Base-by-base conservation (phyloP, 352 stramenopile genomes). In the Pythium graminicola region DNA sequence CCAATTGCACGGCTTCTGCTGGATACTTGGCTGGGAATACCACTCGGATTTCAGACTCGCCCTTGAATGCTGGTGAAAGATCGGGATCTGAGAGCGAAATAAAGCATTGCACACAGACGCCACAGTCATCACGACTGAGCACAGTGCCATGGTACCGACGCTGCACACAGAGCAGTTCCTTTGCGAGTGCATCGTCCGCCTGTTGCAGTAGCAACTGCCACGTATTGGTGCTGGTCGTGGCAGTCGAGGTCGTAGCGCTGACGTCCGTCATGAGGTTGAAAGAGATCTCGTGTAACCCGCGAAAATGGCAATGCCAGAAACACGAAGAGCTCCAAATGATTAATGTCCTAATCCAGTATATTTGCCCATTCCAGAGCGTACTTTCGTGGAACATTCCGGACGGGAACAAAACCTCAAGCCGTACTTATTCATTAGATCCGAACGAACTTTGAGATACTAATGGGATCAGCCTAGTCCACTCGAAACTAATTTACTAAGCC, bases 121-220 rank as follows among this genome's bases (percentile, higher is more conserved):
- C 35, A 23, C 14, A 16, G 28, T 26, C 27, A 29, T 44, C 36
- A 20, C 32, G 26, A 2, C 47, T 24, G 27, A 66, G 36, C 19
- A 68, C 49, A 28, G 76, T 57, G 26, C 75, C 54, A 40, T 87
- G 65, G 59, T 90, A 88, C 39, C 75, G 75, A 4, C 77, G 71
- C 62, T 86, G 63, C 13, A 90, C 54, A 16, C 73, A 72, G 61
- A 85, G 69, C 62, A 77, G 84, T 49, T 90, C 80, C 53, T 80
- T 76, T 26, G 47, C 28, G 7, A 67, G 54, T 11, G 36, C 50
- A 22, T 57, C 51, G 26, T 57, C 32, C 4, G 50, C 51, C 16
- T 53, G 33, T 28, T 61, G 51, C 24, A 66, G 58, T 17, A 45
- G 51, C 26, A 26, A 17, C 32, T 54, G 45, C 45, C 39, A 61